phyloP scores from a whole-genome alignment of 495 filamentous ascomycete genomes.

The Podospora pseudoanserina region DNA sequence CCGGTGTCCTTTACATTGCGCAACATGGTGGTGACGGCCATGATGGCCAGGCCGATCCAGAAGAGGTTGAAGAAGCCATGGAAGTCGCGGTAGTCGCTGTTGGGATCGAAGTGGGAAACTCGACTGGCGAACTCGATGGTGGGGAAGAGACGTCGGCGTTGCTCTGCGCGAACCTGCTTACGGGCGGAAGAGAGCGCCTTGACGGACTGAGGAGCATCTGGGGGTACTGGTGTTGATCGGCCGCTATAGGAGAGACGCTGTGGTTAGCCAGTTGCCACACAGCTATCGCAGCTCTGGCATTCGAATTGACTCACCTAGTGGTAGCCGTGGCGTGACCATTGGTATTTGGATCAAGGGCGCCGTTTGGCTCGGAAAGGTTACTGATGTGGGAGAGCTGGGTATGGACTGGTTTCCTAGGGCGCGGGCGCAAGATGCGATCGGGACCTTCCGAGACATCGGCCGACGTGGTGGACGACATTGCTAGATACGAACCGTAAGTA shows the following conservation, averaged over 20 bases:
- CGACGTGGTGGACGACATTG: conserved; percentile 20
- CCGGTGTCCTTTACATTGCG: conserved; percentile 94
- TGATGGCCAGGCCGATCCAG: conserved; percentile 94
- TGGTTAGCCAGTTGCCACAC: conserved; percentile 13
- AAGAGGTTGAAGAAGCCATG: conserved; percentile 96
- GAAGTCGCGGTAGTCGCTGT: conserved; percentile 89
- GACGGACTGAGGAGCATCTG: conserved; percentile 86
- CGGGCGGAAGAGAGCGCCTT: conserved; percentile 79
- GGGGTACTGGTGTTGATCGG: conserved; percentile 80
- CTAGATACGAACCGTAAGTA: neutral
- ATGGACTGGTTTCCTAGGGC: conserved; percentile 44
- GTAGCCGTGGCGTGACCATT: conserved; percentile 32
- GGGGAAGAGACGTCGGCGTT: conserved; percentile 85
- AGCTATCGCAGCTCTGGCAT: neutral
- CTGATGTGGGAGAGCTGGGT: conserved; percentile 39
- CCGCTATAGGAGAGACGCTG: conserved; percentile 53
- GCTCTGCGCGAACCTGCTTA: conserved; percentile 78
- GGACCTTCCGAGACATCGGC: conserved; percentile 25
- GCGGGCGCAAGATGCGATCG: conserved; percentile 40
- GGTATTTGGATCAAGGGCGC: conserved; percentile 28
- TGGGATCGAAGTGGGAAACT: conserved; percentile 93
- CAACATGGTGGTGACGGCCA: conserved; percentile 88
- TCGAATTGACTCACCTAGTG: conserved; percentile 36
- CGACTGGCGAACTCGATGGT: conserved; percentile 89
- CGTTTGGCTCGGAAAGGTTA: conserved; percentile 35